phyloP scores from a whole-genome alignment of 2,329 filamentous ascomycete genomes.

The Uncinocarpus reesii region DNA sequence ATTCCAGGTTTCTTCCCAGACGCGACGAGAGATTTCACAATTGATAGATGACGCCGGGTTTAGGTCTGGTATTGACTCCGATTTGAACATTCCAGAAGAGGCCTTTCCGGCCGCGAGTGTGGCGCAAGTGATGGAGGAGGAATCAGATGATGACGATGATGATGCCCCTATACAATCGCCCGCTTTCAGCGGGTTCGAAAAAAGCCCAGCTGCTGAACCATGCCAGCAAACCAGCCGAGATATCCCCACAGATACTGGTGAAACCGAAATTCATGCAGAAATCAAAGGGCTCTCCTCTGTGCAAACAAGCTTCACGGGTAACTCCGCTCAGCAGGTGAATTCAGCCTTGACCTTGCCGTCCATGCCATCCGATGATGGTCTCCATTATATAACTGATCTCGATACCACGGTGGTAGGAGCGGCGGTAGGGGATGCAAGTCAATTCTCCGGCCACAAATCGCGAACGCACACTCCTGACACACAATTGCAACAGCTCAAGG shows the following conservation, averaged over 20 bases:
- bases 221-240: neutral
- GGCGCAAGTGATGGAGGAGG: neutral
- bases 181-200: conserved; percentile 15
- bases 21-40: conserved; percentile 34
- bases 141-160: conserved; percentile 1
- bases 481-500: neutral
- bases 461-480: neutral
- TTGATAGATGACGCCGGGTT: conserved; percentile 43
- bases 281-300: neutral
- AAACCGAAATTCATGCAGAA: neutral
- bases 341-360: neutral
- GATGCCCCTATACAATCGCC: conserved; percentile 13
- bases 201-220: conserved; percentile 14
- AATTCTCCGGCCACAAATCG: neutral
- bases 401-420: conserved; percentile 1
- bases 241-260: neutral
- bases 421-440: neutral
- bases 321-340: conserved; percentile 9
- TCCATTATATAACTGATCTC: conserved; percentile 12
- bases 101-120: neutral
- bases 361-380: conserved; percentile 10
- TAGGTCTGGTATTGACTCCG: conserved; percentile 37
- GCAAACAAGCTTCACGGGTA: neutral
- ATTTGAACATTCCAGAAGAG: conserved; percentile 18
- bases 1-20: conserved; percentile 26